Percentiles rank a stretch among this genome's conserved stretches.
Evolutionary conservation across 2,329 filamentous ascomycete species (phyloP).

Genomic region (Claviceps cyperi): DNA sequence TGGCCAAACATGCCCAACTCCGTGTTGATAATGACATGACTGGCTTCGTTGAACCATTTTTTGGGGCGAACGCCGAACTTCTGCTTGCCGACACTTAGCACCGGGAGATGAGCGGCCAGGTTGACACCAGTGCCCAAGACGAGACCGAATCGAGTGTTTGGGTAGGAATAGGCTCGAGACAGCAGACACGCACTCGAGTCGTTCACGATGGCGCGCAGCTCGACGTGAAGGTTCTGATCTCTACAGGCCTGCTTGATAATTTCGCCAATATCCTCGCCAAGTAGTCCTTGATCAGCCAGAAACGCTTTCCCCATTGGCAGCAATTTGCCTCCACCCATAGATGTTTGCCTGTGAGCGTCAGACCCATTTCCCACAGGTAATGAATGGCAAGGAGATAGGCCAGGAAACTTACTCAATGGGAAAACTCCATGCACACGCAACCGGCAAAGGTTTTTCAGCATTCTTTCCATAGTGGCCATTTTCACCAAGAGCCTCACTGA

Average conservation of each 20-base stretch:
- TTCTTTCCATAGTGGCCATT: slow-evolving; percentile 24
- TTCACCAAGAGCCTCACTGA: slow-evolving; percentile 38
- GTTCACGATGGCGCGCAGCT: slow-evolving; percentile 48
- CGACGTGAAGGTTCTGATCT: slow-evolving; percentile 34
- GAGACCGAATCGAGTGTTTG: slow-evolving; percentile 45
- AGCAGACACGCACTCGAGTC: slow-evolving; percentile 53
- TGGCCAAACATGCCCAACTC: slow-evolving; percentile 53
- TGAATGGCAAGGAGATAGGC: neutral
- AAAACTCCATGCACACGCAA: slow-evolving; percentile 56
- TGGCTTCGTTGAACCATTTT: slow-evolving; percentile 42
- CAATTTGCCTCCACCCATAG: slow-evolving; percentile 42
- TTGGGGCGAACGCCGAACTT: slow-evolving; percentile 44
- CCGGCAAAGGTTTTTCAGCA: slow-evolving; percentile 31
- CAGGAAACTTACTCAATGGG: slow-evolving; percentile 46
- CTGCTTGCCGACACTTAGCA: slow-evolving; percentile 34
- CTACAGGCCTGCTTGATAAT: slow-evolving; percentile 41
- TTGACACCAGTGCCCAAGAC: slow-evolving; percentile 56
- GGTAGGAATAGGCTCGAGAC: slow-evolving; percentile 45
- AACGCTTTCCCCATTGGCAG: slow-evolving; percentile 54
- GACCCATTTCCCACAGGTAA: neutral
- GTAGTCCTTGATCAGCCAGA: slow-evolving; percentile 39
- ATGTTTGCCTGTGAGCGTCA: slow-evolving; percentile 42
- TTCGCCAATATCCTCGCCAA: slow-evolving; percentile 45
- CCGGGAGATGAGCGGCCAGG: slow-evolving; percentile 48
- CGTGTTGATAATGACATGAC: slow-evolving; percentile 52